phyloP scores from a whole-genome alignment of 2,329 filamentous ascomycete genomes.

The Verticillium alfalfae region DNA sequence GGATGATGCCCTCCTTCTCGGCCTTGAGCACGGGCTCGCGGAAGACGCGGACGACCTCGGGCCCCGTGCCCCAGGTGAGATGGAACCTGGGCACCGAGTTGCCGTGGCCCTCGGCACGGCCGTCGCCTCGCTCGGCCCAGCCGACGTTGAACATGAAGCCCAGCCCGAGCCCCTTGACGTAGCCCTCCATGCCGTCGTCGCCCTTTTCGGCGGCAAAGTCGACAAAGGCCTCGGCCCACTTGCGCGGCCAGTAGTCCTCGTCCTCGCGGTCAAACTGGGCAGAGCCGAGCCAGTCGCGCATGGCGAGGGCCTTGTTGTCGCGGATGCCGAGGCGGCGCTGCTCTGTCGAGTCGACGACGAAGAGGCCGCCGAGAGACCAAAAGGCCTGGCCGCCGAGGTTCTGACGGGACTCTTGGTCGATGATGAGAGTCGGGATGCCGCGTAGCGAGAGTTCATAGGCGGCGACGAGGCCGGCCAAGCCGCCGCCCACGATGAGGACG shows the following conservation, averaged over 20 bases:
- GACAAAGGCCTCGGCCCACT: conserved; percentile 60
- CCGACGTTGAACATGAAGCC: conserved; percentile 49
- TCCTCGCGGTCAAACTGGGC: conserved; percentile 51
- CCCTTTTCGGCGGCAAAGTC: conserved; percentile 55
- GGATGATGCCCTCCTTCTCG: conserved; percentile 44
- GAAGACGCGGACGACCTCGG: conserved; percentile 54
- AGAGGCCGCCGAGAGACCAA: conserved; percentile 58
- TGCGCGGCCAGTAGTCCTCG: conserved; percentile 52
- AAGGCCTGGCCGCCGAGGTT: conserved; percentile 59
- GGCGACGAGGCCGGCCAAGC: conserved; percentile 54
- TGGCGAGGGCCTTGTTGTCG: conserved; percentile 50
- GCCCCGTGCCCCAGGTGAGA: conserved; percentile 55
- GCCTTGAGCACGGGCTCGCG: conserved; percentile 48
- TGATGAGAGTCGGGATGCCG: conserved; percentile 40
- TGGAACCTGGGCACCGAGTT: conserved; percentile 61
- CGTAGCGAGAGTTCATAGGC: conserved; percentile 50
- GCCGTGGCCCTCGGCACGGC: conserved; percentile 50
- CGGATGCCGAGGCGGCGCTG: conserved; percentile 54
- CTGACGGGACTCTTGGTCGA: conserved; percentile 53
- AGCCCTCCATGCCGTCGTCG: conserved; percentile 50
- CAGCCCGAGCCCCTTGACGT: conserved; percentile 47
- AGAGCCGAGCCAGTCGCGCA: conserved; percentile 54
- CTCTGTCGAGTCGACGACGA: conserved; percentile 51
- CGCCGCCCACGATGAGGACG: conserved; percentile 51
- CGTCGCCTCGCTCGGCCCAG: conserved; percentile 57